Percentiles rank a stretch among this genome's conserved stretches.
Evolutionary conservation across 179 eudicot species (phyloP).

Genomic region (Carnegiea gigantea): DNA sequence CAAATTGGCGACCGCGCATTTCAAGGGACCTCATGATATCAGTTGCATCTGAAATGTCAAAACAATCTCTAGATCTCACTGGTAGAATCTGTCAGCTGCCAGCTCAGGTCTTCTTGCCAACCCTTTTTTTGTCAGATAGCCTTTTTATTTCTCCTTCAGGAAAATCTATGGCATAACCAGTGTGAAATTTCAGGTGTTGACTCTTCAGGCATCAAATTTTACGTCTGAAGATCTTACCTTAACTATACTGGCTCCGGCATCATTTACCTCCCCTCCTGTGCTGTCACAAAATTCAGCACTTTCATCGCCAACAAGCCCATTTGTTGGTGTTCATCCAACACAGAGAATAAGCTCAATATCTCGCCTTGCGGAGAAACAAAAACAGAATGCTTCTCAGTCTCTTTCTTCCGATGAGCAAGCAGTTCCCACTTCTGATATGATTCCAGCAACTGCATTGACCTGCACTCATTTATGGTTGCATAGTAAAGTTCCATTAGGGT

Average conservation of each 20-base stretch:
- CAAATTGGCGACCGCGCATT: constrained; percentile 83
- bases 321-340: constrained; percentile 40
- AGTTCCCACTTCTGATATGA: constrained; percentile 55
- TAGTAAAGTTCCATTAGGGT: constrained; percentile 96
- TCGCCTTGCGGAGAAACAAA: constrained; percentile 35
- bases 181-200: constrained; percentile 58
- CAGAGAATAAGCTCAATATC: constrained; percentile 42
- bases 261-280: constrained; percentile 74
- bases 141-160: neutral
- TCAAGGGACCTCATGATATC: constrained; percentile 90
- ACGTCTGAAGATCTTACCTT: constrained; percentile 82
- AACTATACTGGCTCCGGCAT: constrained; percentile 93
- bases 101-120: constrained; percentile 59
- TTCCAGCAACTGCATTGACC: constrained; percentile 68
- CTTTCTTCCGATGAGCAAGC: constrained; percentile 44
- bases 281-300: constrained; percentile 72
- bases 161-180: constrained; percentile 1
- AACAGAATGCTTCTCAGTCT: constrained; percentile 39
- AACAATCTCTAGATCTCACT: constrained; percentile 52
- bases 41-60: constrained; percentile 91
- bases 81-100: constrained; percentile 74
- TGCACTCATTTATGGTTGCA: constrained; percentile 96
- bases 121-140: neutral
- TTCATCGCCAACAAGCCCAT: constrained; percentile 60
- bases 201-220: constrained; percentile 97